These are phyloP conservation scores for Umbelopsis sp. DNA, from an alignment of 192 early-diverging fungal genomes.

Conservation along the genomic window DNA sequence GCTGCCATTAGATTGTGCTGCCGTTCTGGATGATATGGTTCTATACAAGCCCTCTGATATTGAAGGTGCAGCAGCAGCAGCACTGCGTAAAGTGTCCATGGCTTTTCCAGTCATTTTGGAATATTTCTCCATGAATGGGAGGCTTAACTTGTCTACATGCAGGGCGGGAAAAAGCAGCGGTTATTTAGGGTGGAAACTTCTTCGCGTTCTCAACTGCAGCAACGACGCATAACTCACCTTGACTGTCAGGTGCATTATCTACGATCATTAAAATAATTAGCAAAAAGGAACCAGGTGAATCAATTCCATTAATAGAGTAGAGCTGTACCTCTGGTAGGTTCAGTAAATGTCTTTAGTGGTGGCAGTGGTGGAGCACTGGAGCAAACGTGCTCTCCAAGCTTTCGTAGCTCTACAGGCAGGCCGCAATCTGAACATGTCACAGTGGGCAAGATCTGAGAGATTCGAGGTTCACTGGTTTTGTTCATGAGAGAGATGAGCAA, in stretches of 20 bases:
- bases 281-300: background rate
- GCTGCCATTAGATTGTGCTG: background rate
- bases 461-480: constrained; percentile 33
- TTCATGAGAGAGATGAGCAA: constrained; percentile 17
- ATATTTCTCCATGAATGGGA: constrained; percentile 45
- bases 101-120: constrained; percentile 36
- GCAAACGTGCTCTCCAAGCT: constrained; percentile 50
- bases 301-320: background rate
- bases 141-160: constrained; percentile 26
- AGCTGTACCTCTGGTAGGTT: background rate
- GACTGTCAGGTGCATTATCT: background rate
- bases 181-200: constrained; percentile 4
- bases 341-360: background rate
- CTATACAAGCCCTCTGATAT: constrained; percentile 2
- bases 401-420: constrained; percentile 44
- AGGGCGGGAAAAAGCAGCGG: background rate
- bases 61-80: constrained; percentile 11
- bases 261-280: background rate
- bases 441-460: constrained; percentile 51
- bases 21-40: background rate
- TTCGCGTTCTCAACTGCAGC: background rate
- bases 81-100: constrained; percentile 14
- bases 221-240: background rate
- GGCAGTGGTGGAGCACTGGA: constrained; percentile 47
- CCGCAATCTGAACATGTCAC: constrained; percentile 59